phyloP scores from a whole-genome alignment of 2,329 filamentous ascomycete species.

The Arthroderma uncinatum region DNA sequence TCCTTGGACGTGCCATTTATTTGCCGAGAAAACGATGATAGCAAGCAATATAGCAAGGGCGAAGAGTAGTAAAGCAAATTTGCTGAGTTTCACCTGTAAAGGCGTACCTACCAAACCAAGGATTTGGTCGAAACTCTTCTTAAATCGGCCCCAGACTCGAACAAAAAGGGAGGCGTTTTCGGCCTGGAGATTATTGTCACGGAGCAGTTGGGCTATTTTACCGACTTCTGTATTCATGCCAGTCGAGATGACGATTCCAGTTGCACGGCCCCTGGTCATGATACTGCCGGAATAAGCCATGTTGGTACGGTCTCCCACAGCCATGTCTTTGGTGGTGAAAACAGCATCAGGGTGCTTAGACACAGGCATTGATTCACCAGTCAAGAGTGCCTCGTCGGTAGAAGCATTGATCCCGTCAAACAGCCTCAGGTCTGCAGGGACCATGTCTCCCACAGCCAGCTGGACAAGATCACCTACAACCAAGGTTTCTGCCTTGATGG shows the following conservation, averaged over 20 bases:
- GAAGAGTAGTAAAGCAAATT: constrained; percentile 52
- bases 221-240: constrained; percentile 54
- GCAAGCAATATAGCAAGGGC: constrained; percentile 50
- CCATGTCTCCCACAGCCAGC: constrained; percentile 38
- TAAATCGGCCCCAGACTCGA: constrained; percentile 35
- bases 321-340: constrained; percentile 36
- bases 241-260: constrained; percentile 50
- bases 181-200: constrained; percentile 40
- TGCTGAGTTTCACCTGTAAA: constrained; percentile 53
- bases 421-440: constrained; percentile 40
- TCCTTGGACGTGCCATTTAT: constrained; percentile 38
- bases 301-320: constrained; percentile 51
- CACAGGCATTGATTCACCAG: constrained; percentile 51
- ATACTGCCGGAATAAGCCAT: constrained; percentile 51
- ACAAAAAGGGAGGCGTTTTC: constrained; percentile 34
- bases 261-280: constrained; percentile 51
- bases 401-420: constrained; percentile 50
- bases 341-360: constrained; percentile 39
- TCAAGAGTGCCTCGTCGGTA: constrained; percentile 51
- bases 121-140: constrained; percentile 29
- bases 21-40: constrained; percentile 54
- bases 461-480: constrained; percentile 51
- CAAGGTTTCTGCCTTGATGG: constrained; percentile 44
- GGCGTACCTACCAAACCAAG: constrained; percentile 48
- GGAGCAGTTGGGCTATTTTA: constrained; percentile 48